A percentile compares a stretch with the other conserved stretches of the same genome.
These are phyloP conservation scores for Mycena chlorophos DNA, from an alignment of 768 basidiomycete genomes.

Conservation along the genomic window DNA sequence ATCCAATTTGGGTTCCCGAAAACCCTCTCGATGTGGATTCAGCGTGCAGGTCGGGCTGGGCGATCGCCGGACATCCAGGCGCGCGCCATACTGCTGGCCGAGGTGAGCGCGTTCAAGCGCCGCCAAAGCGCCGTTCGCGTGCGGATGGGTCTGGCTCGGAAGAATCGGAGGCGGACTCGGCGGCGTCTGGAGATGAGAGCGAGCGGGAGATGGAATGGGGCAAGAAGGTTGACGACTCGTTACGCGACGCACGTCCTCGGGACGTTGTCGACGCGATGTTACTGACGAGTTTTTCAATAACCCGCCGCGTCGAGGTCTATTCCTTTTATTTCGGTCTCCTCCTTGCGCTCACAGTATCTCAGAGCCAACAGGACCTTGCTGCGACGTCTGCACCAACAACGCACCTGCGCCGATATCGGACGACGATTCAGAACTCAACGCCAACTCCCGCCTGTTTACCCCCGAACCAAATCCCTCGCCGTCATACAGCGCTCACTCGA, in stretches of 20 bases:
- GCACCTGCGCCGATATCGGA: background rate
- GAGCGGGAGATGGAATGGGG: slow-evolving; percentile 24
- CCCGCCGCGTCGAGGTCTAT: slow-evolving; percentile 26
- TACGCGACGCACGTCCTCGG: slow-evolving; percentile 32
- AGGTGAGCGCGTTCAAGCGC: slow-evolving; percentile 32
- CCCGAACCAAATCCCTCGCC: background rate
- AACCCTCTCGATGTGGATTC: slow-evolving; percentile 34
- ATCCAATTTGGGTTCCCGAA: slow-evolving; percentile 36
- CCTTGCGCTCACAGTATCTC: background rate
- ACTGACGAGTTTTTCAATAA: slow-evolving; percentile 35
- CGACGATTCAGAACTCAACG: slow-evolving; percentile 8
- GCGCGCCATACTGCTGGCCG: slow-evolving; percentile 28
- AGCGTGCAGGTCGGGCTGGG: slow-evolving; percentile 33
- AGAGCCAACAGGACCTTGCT: slow-evolving; percentile 24
- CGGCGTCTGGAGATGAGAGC: background rate
- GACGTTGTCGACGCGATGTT: slow-evolving; percentile 30
- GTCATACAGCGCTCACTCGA: slow-evolving; percentile 1
- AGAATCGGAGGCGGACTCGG: slow-evolving; percentile 2
- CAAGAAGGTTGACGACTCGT: slow-evolving; percentile 33
- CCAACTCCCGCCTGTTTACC: slow-evolving; percentile 18
- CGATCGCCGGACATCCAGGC: slow-evolving; percentile 24
- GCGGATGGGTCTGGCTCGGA: slow-evolving; percentile 2
- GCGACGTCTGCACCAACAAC: slow-evolving; percentile 10
- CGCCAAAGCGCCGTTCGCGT: slow-evolving; percentile 11
- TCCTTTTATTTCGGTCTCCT: background rate